Percentiles rank a stretch among this genome's conserved stretches.
Evolutionary conservation across 345 rosid species (phyloP).

Genomic region (Psidium guajava): DNA sequence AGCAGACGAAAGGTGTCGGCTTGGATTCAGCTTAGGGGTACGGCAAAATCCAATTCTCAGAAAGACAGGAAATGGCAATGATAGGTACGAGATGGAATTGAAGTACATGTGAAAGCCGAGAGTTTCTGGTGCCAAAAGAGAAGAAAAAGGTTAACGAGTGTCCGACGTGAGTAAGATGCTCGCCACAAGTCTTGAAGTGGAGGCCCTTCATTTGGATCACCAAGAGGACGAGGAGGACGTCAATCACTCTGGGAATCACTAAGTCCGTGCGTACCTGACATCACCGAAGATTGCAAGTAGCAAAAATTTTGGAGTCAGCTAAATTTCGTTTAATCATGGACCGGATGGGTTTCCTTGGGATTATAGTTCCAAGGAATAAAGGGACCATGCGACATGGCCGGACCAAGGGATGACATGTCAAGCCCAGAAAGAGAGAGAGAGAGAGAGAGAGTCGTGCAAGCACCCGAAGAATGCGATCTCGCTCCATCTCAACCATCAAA

Average conservation of each 20-base stretch:
- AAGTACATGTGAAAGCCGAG: neutral
- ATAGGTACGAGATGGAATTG: neutral
- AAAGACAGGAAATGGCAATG: neutral
- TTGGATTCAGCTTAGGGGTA: neutral
- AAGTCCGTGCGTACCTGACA: neutral
- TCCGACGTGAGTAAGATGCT: neutral
- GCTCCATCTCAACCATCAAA: no score
- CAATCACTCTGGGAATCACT: neutral
- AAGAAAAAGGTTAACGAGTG: neutral
- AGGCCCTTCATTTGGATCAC: neutral
- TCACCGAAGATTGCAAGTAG: neutral
- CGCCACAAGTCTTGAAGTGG: neutral
- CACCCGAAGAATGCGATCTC: no score
- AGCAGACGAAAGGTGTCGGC: neutral
- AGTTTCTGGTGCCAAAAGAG: neutral
- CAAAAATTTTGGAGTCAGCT: neutral
- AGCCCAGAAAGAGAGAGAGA: no score
- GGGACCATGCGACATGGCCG: neutral
- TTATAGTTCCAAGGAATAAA: neutral
- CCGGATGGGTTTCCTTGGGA: neutral
- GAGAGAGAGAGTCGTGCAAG: no score
- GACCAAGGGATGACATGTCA: neutral
- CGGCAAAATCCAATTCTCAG: neutral
- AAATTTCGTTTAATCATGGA: neutral
- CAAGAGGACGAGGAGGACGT: neutral